Conservation (phyloP, 768 basidiomycete genomes). For the Pleurotus tuber-regium region DNA sequence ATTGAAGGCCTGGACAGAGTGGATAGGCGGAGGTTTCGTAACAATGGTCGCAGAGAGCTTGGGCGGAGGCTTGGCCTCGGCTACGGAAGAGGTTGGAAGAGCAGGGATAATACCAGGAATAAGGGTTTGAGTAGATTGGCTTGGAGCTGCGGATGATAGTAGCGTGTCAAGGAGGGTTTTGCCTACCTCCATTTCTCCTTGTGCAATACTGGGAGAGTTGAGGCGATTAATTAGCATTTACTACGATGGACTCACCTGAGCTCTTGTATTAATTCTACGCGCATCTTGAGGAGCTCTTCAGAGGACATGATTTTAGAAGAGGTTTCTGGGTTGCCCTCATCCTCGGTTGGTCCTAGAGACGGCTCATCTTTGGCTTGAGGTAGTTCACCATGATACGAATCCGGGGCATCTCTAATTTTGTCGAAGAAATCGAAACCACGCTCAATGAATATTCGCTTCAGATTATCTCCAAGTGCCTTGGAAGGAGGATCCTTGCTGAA, state of each 20-base stretch:
- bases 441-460: conserved; percentile 70
- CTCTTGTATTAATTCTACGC: conserved; percentile 66
- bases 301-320: conserved; percentile 56
- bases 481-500: conserved; percentile 54
- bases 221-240: conserved; percentile 11
- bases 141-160: conserved; percentile 35
- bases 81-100: conserved; percentile 15
- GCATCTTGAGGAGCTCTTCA: conserved; percentile 74
- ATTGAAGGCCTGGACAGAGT: conserved; percentile 70
- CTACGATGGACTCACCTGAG: conserved; percentile 57
- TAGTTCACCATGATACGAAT: conserved; percentile 11
- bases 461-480: conserved; percentile 58
- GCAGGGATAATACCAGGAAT: conserved; percentile 15
- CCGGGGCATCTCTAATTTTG: conserved; percentile 11
- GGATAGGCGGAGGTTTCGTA: conserved; percentile 61
- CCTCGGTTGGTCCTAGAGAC: conserved; percentile 21
- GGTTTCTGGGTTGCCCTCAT: conserved; percentile 27
- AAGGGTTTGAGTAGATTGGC: conserved; percentile 15
- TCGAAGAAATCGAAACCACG: conserved; percentile 79
- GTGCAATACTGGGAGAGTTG: conserved; percentile 50
- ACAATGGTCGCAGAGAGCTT: conserved; percentile 62
- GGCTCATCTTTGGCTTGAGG: conserved; percentile 13
- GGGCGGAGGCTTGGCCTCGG: conserved; percentile 15
- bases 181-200: conserved; percentile 79
- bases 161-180: conserved; percentile 65